Conservation (phyloP, 2,329 filamentous ascomycete species). For the Fusarium hainanense region DNA sequence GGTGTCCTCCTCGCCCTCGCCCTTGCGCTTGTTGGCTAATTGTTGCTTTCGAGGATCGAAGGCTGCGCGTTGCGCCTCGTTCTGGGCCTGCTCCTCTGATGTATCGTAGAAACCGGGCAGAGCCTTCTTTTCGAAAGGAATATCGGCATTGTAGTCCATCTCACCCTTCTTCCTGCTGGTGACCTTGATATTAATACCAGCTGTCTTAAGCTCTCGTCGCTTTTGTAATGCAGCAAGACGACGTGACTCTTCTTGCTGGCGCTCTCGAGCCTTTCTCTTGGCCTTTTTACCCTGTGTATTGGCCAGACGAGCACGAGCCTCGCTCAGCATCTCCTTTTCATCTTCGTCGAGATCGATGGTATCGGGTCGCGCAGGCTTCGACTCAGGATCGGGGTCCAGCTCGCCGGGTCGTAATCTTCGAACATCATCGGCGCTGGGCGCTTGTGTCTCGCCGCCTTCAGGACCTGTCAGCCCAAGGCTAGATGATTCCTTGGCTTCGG, state of each 20-base stretch:
- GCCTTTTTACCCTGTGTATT: conserved; percentile 99
- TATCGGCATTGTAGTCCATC: conserved; percentile 99
- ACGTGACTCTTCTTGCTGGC: conserved; percentile 94
- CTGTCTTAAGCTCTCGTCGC: conserved; percentile 93
- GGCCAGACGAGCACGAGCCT: conserved; percentile 93
- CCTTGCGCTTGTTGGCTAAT: conserved; percentile 90
- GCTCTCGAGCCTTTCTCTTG: conserved; percentile 94
- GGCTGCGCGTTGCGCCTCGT: conserved; percentile 84
- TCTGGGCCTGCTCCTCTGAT: conserved; percentile 79
- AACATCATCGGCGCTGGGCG: conserved; percentile 93
- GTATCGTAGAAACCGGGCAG: conserved; percentile 95
- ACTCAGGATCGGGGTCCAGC: conserved; percentile 96
- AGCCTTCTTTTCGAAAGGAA: conserved; percentile 95
- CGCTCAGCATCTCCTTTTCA: conserved; percentile 99
- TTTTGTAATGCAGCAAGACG: conserved; percentile 93
- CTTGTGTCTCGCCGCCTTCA: conserved; percentile 85
- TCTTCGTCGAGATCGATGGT: conserved; percentile 99
- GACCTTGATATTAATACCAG: conserved; percentile 98
- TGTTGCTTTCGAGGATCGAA: conserved; percentile 96
- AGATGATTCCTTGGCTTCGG: conserved; percentile 88
- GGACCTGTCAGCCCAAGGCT: conserved; percentile 86
- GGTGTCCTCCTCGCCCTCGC: conserved; percentile 84
- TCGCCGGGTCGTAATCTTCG: conserved; percentile 89
- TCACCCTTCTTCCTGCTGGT: conserved; percentile 90
- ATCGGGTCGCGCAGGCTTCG: conserved; percentile 93